Evolutionary conservation across 805 yeast species (phyloP).

Genomic region (Metschnikowia orientalis): DNA sequence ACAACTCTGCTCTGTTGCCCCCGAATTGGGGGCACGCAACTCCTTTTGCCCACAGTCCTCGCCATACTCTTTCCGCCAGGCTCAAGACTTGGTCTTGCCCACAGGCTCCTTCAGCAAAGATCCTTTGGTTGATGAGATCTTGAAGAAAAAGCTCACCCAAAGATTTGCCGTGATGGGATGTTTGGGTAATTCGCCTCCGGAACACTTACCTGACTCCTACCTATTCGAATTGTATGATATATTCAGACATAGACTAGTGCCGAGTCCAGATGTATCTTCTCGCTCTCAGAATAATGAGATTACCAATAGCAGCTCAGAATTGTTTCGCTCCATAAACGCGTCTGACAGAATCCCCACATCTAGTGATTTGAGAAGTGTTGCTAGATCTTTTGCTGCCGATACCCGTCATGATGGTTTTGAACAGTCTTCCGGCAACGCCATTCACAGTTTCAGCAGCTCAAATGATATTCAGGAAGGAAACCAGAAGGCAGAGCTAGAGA

Average conservation of each 20-base stretch:
- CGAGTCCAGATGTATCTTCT: conserved; percentile 3
- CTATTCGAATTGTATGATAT: conserved; percentile 28
- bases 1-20: conserved; percentile 21
- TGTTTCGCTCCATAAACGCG: too few relatives aligned
- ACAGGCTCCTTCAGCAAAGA: conserved; percentile 27
- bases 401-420: conserved; percentile 2
- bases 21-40: conserved; percentile 25
- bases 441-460: conserved; percentile 3
- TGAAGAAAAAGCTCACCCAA: conserved; percentile 30
- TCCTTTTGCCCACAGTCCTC: conserved; percentile 25
- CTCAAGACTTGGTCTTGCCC: conserved; percentile 11
- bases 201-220: conserved; percentile 24
- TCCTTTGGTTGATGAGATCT: conserved; percentile 27
- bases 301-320: neutral
- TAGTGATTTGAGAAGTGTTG: too few relatives aligned
- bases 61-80: conserved; percentile 20
- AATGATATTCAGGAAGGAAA: conserved; percentile 14
- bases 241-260: conserved; percentile 26
- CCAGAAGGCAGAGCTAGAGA: conserved; percentile 8
- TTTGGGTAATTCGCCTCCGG: conserved; percentile 32
- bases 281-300: neutral
- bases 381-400: too few relatives aligned
- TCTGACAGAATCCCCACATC: too few relatives aligned
- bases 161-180: conserved; percentile 35
- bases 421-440: neutral